Evolutionary conservation across 768 basidiomycete species (phyloP).

Genomic region (Mycena venus): DNA sequence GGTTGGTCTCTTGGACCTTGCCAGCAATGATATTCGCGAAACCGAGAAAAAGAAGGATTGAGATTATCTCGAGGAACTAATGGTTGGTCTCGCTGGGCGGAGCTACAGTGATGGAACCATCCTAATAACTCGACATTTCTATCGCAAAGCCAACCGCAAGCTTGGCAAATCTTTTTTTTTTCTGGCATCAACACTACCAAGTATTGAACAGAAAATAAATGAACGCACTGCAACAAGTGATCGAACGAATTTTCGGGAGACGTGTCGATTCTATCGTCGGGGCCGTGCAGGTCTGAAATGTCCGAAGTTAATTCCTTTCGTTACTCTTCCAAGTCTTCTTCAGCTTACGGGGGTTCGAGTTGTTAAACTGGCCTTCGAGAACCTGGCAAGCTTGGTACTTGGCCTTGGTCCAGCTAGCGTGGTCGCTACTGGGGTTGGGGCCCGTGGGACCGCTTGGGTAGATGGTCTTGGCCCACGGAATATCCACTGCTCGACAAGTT

Average conservation of each 20-base stretch:
- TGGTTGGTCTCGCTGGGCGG: too few species aligned
- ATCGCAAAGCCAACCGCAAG: conserved; percentile 66
- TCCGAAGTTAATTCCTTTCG: not conserved
- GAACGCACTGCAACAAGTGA: conserved; percentile 66
- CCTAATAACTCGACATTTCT: conserved; percentile 51
- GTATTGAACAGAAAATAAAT: too few species aligned
- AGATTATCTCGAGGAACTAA: too few species aligned
- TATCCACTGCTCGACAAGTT: conserved; percentile 15
- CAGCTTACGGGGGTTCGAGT: conserved; percentile 66
- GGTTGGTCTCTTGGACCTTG: too few species aligned
- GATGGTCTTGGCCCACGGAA: conserved; percentile 27
- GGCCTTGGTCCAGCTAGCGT: conserved; percentile 69
- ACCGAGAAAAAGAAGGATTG: too few species aligned
- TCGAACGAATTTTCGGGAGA: conserved; percentile 75
- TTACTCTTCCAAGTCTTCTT: conserved; percentile 11
- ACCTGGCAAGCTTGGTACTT: conserved; percentile 73
- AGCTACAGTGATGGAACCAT: not conserved
- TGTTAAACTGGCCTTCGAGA: conserved; percentile 65
- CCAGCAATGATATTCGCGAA: too few species aligned
- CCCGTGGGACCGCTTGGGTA: too few species aligned
- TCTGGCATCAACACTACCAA: not conserved
- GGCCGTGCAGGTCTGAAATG: conserved; percentile 15
- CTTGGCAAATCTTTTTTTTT: not conserved
- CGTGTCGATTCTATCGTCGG: conserved; percentile 66
- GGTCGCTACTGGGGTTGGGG: conserved; percentile 6